These are phyloP conservation scores for Lophium mytilinum DNA, from an alignment of 495 filamentous ascomycete genomes.

Conservation along the genomic window DNA sequence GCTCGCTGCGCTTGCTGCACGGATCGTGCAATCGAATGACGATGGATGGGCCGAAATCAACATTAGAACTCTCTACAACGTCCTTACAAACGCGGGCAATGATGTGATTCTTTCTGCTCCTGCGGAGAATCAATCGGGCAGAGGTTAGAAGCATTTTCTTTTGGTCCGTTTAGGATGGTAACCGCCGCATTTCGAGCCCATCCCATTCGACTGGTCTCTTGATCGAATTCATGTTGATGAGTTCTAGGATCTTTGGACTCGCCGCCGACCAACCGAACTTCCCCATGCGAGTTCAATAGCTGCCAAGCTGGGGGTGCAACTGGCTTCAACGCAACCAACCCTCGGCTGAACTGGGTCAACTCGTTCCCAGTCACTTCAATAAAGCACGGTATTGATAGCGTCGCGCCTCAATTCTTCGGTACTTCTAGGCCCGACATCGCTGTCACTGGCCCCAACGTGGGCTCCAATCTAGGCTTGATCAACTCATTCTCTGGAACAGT, in stretches of 20 bases:
- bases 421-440: constrained; percentile 46
- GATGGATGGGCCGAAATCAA: constrained; percentile 68
- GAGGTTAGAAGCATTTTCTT: constrained; percentile 35
- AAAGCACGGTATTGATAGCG: constrained; percentile 51
- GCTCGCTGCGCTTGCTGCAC: background rate
- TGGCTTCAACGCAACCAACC: constrained; percentile 47
- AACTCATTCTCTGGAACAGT: constrained; percentile 55
- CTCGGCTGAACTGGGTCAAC: constrained; percentile 61
- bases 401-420: constrained; percentile 45
- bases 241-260: constrained; percentile 44
- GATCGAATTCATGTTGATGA: background rate
- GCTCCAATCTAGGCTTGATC: constrained; percentile 46
- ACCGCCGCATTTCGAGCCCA: background rate
- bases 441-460: constrained; percentile 58
- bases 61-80: constrained; percentile 47
- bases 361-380: constrained; percentile 59
- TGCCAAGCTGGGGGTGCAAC: constrained; percentile 49
- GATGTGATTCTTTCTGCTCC: constrained; percentile 55
- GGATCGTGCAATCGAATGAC: constrained; percentile 53
- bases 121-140: constrained; percentile 57
- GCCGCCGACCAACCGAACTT: constrained; percentile 38
- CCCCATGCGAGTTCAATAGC: constrained; percentile 49
- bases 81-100: constrained; percentile 46
- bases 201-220: background rate
- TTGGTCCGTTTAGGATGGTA: background rate